Evolutionary conservation across 345 rosid genomes (phyloP).

Genomic region (Brassica incana): DNA sequence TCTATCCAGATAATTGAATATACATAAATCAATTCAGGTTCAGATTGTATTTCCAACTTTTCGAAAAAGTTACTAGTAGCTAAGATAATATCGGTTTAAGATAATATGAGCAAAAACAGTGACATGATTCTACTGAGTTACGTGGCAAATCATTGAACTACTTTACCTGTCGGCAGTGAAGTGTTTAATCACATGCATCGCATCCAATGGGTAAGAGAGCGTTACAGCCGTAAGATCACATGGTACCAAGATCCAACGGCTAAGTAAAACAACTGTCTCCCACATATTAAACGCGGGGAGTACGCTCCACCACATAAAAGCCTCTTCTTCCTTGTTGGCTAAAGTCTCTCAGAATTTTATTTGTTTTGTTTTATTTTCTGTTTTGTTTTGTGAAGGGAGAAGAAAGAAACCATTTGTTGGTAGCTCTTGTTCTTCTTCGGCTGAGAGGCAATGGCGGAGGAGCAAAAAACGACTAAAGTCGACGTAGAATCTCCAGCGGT

Average conservation of each 20-base stretch:
- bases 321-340: slow-evolving; percentile 7
- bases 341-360: background rate
- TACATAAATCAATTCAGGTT: no score
- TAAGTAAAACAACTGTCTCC: background rate
- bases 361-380: background rate
- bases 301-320: slow-evolving; percentile 32
- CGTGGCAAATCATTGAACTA: slow-evolving; percentile 28
- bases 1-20: background rate
- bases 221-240: slow-evolving; percentile 44
- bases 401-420: background rate
- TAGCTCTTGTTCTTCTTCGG: background rate
- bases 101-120: background rate
- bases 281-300: slow-evolving; percentile 36
- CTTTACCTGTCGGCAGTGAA: slow-evolving; percentile 55
- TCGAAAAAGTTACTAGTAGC: background rate
- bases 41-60: background rate
- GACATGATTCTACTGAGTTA: background rate
- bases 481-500: slow-evolving; percentile 37
- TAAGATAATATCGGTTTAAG: no score
- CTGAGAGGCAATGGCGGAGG: slow-evolving; percentile 57
- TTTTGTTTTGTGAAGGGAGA: background rate
- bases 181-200: slow-evolving; percentile 35
- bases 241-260: slow-evolving; percentile 38
- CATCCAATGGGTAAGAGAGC: slow-evolving; percentile 21
- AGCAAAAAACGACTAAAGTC: slow-evolving; percentile 42